Percentiles rank a stretch among this genome's conserved stretches.
Conservation (phyloP, 306 rosid species). For the Hippophae rhamnoides region DNA sequence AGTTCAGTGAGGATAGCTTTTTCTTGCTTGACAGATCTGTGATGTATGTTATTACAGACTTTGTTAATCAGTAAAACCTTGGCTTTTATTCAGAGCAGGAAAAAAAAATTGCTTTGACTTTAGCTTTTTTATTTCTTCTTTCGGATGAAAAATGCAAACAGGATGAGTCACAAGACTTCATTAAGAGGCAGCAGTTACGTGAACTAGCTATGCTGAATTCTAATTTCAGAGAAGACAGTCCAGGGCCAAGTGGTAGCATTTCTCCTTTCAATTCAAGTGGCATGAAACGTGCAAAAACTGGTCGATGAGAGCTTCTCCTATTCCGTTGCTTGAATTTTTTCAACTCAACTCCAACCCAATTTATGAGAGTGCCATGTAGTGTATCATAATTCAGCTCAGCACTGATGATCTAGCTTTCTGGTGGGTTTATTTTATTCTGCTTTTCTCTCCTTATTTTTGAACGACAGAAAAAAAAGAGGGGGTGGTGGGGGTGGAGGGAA, state of each 20-base stretch:
- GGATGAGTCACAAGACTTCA: constrained; percentile 91
- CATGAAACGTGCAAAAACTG: constrained; percentile 91
- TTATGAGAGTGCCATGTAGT: constrained; percentile 29
- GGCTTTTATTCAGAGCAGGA: too few species aligned
- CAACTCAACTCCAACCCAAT: constrained; percentile 22
- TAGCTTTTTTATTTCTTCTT: constrained; percentile 6
- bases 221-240: constrained; percentile 91
- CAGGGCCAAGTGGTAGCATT: constrained; percentile 90
- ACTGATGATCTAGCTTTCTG: constrained; percentile 47
- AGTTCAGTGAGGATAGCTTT: too few species aligned
- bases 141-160: constrained; percentile 28
- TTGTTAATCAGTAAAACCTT: background rate
- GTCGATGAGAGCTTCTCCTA: constrained; percentile 41
- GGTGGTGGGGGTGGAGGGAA: background rate
- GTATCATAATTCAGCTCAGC: constrained; percentile 16
- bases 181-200: constrained; percentile 90
- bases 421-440: constrained; percentile 32
- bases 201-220: constrained; percentile 90
- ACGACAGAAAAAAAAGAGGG: background rate
- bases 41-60: too few species aligned
- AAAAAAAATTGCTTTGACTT: constrained; percentile 2
- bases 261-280: constrained; percentile 96
- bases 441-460: constrained; percentile 4
- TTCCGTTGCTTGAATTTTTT: constrained; percentile 14
- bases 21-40: too few species aligned